Percentiles rank a stretch among this genome's conserved stretches.
Evolutionary conservation across 2,329 filamentous ascomycete genomes (phyloP).

Genomic region (Ophiostoma quercus): DNA sequence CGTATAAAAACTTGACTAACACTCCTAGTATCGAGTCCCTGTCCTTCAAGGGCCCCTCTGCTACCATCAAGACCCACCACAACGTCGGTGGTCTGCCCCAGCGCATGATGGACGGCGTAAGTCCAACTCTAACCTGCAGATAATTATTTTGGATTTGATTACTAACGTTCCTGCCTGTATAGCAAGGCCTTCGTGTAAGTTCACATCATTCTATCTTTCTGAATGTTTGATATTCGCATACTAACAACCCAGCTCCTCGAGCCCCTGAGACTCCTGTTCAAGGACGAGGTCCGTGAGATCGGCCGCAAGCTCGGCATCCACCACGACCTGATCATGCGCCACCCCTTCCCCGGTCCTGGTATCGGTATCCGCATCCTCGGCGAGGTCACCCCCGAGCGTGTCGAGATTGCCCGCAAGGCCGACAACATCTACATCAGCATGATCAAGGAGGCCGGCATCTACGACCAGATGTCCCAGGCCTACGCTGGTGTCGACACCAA

Average conservation of each 20-base stretch:
- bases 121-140: conserved; percentile 16
- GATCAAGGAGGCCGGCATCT: conserved; percentile 67
- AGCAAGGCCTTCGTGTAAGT: conserved; percentile 24
- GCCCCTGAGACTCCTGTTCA: conserved; percentile 74
- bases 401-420: conserved; percentile 72
- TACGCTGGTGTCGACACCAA: conserved; percentile 44
- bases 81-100: conserved; percentile 42
- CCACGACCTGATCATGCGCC: conserved; percentile 70
- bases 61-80: conserved; percentile 50
- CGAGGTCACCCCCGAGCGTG: conserved; percentile 73
- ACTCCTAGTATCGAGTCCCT: conserved; percentile 43
- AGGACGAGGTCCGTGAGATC: conserved; percentile 64
- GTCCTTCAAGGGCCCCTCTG: conserved; percentile 45
- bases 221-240: not conserved
- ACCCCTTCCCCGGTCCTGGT: conserved; percentile 38
- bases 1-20: not conserved
- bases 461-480: conserved; percentile 52
- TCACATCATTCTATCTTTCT: not conserved
- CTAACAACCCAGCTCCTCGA: conserved; percentile 58
- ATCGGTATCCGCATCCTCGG: conserved; percentile 77
- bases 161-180: not conserved
- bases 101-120: conserved; percentile 35
- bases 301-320: conserved; percentile 66
- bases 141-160: not conserved
- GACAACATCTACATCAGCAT: conserved; percentile 73